Evolutionary conservation across 2,329 filamentous ascomycete species (phyloP), one percentile per base, ranked within the genome.

Genomic region (Mollisia scopiformis): DNA sequence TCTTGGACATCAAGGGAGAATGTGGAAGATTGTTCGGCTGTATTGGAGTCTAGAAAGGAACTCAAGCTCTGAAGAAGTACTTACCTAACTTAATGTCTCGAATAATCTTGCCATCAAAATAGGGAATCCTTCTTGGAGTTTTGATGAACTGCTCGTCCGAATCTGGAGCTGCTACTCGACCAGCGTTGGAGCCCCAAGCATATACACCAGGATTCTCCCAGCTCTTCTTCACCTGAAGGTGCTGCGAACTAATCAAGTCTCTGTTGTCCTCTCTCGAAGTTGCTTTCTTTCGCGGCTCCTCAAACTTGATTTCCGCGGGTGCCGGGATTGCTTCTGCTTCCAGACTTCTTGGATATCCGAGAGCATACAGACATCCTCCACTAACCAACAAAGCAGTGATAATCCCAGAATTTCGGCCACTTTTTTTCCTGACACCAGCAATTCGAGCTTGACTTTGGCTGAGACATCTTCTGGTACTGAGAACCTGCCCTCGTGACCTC

Each of bases 141-240:
- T 96, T 97, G 74, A 98, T 82, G 64, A 88, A 84, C 30, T 80
- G 79, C 57, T 97, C 93, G 55, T 89, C 83, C 8, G 90, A 94
- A 64, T 90, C 88, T 1, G 93, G 93, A 43, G 93, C 93, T 37
- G 91, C 91, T n/a, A 97, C 93, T 68, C 84, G 85, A 62, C 93
- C 92, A 16, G 81, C 80, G 71, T 99, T 99, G 19, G 90, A 92
- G 0, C 95, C 95, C 94, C 95, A 99, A 5, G 90, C 87, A 76
- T 96, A 98, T 0, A 98, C 90, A 1, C 93, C 95, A 0, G 95
- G 94, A 62, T 91, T 88, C 75, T 87, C 85, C 82, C 84, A 87
- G 75, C 91, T 96, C 72, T 86, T 87, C 78, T 91, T 92, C 61
- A 97, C 90, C 78, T 97, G 94, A 6, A 92, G 78, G 76, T 96